Evolutionary conservation across 176 grass and related monocot genomes (phyloP).

Genomic region (Phyllostachys edulis): DNA sequence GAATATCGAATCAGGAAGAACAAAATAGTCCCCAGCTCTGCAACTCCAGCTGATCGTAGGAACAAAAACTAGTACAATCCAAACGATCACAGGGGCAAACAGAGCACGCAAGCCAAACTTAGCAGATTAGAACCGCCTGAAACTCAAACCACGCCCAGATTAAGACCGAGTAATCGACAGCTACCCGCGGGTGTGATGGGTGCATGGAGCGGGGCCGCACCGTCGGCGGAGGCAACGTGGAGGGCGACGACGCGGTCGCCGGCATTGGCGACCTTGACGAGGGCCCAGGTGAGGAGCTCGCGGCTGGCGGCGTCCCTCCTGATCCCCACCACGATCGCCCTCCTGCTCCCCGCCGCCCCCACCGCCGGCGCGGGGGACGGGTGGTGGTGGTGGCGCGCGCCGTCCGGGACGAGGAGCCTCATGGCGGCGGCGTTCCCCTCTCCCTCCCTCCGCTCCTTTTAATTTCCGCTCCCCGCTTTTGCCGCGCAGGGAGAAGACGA

Average conservation of each 20-base stretch:
- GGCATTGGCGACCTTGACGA: conserved; percentile 85
- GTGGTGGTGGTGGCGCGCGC: neutral
- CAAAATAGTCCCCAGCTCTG: neutral
- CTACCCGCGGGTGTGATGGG: neutral
- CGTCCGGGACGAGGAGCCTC: conserved; percentile 52
- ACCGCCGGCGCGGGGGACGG: neutral
- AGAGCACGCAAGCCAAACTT: neutral
- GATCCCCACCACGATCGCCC: conserved; percentile 78
- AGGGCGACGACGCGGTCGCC: conserved; percentile 88
- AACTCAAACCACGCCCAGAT: neutral
- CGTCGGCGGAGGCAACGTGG: conserved; percentile 56
- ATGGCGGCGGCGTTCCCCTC: conserved; percentile 12
- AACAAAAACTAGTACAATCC: neutral
- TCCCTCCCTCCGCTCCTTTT: neutral
- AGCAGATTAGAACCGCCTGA: neutral
- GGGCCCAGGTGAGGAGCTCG: conserved; percentile 96
- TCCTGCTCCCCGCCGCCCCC: neutral
- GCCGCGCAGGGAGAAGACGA: neutral
- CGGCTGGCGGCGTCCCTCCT: conserved; percentile 75
- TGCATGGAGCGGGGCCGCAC: neutral
- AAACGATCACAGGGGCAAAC: neutral
- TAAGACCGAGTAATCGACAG: neutral
- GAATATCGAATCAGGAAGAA: neutral
- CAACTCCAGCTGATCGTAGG: neutral
- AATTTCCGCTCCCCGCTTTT: neutral